phyloP scores from a whole-genome alignment of 2,329 filamentous ascomycete genomes.

The Chaetoscypha palmicola region DNA sequence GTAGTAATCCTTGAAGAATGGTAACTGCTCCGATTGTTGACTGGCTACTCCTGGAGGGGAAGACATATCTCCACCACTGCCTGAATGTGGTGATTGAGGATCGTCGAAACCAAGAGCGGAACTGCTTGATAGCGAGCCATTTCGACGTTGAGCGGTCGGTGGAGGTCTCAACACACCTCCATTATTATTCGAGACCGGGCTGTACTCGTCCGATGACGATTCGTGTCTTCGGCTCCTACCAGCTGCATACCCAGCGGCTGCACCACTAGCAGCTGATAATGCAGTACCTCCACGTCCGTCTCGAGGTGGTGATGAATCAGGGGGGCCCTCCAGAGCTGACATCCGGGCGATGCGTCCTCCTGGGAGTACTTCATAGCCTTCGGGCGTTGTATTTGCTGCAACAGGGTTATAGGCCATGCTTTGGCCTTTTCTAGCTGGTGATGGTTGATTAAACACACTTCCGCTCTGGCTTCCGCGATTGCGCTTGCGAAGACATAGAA shows the following conservation, averaged over 20 bases:
- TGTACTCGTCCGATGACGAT: constrained; percentile 69
- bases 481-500: constrained; percentile 42
- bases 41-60: constrained; percentile 78
- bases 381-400: constrained; percentile 30
- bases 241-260: constrained; percentile 42
- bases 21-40: constrained; percentile 89
- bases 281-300: constrained; percentile 8
- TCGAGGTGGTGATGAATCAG: constrained; percentile 48
- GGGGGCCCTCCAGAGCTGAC: constrained; percentile 80
- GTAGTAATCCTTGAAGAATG: constrained; percentile 98
- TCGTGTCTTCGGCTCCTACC: constrained; percentile 39
- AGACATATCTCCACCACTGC: constrained; percentile 65
- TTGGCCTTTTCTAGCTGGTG: constrained; percentile 53
- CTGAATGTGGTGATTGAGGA: constrained; percentile 63
- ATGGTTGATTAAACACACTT: constrained; percentile 84
- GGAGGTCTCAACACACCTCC: constrained; percentile 51
- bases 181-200: constrained; percentile 60
- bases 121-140: constrained; percentile 82
- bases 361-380: constrained; percentile 67
- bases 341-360: constrained; percentile 90
- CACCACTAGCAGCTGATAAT: constrained; percentile 35
- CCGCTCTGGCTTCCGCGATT: constrained; percentile 54
- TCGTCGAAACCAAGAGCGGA: constrained; percentile 66
- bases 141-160: constrained; percentile 58
- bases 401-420: constrained; percentile 37